These are phyloP conservation scores for Candida caryicola DNA, from an alignment of 805 yeast genomes.

Conservation along the genomic window DNA sequence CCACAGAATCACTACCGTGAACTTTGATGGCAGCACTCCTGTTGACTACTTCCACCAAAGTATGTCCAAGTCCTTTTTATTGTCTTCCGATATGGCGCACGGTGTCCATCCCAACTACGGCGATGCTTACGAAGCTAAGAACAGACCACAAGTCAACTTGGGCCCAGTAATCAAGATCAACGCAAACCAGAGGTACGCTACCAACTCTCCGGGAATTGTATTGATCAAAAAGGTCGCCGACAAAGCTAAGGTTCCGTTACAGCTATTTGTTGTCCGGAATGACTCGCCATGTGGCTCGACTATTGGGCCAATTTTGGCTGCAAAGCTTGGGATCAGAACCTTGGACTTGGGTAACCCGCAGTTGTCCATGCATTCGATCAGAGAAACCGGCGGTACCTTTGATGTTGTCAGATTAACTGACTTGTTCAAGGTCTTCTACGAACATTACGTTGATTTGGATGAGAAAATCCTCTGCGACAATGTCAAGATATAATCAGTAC, in stretches of 20 bases:
- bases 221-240: conserved; percentile 71
- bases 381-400: conserved; percentile 83
- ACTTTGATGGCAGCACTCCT: conserved; percentile 18
- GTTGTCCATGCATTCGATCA: conserved; percentile 87
- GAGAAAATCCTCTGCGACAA: conserved; percentile 25
- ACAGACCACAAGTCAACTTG: conserved; percentile 75
- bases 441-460: conserved; percentile 27
- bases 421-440: conserved; percentile 64
- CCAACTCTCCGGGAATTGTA: conserved; percentile 87
- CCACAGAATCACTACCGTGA: conserved; percentile 53
- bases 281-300: conserved; percentile 96
- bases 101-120: conserved; percentile 94
- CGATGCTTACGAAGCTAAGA: conserved; percentile 69
- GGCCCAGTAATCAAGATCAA: conserved; percentile 94
- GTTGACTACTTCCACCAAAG: conserved; percentile 45
- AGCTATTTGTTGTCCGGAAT: conserved; percentile 88
- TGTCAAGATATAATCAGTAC: conserved; percentile 11
- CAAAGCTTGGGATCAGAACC: conserved; percentile 83
- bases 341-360: conserved; percentile 91
- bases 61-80: conserved; percentile 74
- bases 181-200: conserved; percentile 93
- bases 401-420: conserved; percentile 65
- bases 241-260: conserved; percentile 71
- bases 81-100: conserved; percentile 96
- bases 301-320: conserved; percentile 90